Evolutionary conservation across 495 filamentous ascomycete species (phyloP), one percentile per base, ranked within the genome.

Genomic region (Penicillium bialowiezense): DNA sequence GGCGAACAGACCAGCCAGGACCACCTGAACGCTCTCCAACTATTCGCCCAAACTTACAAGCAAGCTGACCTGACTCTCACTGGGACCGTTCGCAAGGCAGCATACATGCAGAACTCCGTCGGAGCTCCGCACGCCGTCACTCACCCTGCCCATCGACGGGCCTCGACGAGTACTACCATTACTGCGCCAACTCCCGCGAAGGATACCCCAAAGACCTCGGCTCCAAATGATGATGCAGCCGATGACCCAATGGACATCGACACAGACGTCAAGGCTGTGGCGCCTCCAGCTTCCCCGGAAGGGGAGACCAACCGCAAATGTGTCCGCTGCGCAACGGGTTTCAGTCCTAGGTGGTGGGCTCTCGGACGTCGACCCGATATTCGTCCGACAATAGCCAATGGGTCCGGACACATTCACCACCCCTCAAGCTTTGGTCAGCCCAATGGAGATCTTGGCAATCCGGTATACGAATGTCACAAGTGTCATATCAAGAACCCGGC

Each of bases 31-130:
- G 92, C 88, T 13, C 72, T 99, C 14, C 91, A 96, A 63, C 75
- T 92, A 9, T 99, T 86, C 60, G 86, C 84, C 20, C 80, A 80
- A 43, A 91, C 86, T 34, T 96, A 89, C 75, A 99, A 97, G 70
- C 92, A 97, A 65, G 91, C 92, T 15, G 93, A 99, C 56, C 76
- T 92, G 17, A 80, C 87, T 14, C 68, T 96, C 44, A 96, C 91
- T 7, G 92, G 92, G 17, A 96, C 93, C 14, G 86, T 91, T 34
- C 85, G 93, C 17, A 97, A 96, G 62, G 92, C 95, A 17, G 83
- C 80, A 24, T 76, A 85, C 18, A 71, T 85, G 32, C 76, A 84
- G 40, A 72, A 78, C 29, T 73, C 75, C 5, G 68, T 74, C 32
- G 67, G 68, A 42, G 61, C 56, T 7, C 55, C 64, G 8, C 63